These are phyloP conservation scores for Solanum phureja DNA, from an alignment of 257 asterid species.

Conservation along the genomic window DNA sequence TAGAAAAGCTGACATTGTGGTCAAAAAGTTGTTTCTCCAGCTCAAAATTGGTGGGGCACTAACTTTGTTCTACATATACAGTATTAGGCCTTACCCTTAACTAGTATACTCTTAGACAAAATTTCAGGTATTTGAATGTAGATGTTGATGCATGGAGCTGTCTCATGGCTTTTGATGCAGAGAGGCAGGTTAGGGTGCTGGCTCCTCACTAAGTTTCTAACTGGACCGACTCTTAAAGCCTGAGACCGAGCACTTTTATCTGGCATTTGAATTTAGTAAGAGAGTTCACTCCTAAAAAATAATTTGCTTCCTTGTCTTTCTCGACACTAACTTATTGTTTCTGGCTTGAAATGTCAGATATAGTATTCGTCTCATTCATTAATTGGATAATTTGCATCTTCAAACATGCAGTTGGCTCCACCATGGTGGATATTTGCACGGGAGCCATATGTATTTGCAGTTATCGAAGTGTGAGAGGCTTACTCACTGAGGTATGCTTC, in stretches of 20 bases:
- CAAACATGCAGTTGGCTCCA: slow-evolving; percentile 74
- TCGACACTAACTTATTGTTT: background rate
- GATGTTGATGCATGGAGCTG: slow-evolving; percentile 60
- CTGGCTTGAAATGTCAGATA: background rate
- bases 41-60: background rate
- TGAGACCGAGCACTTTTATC: slow-evolving; percentile 44
- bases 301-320: slow-evolving; percentile 11
- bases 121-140: slow-evolving; percentile 19
- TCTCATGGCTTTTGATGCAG: slow-evolving; percentile 90
- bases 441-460: slow-evolving; percentile 52
- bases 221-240: slow-evolving; percentile 52
- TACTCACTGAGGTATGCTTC: slow-evolving; percentile 96
- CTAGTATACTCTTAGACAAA: slow-evolving; percentile 3
- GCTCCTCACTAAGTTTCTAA: slow-evolving; percentile 56
- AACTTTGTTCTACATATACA: background rate
- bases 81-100: background rate
- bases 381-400: slow-evolving; percentile 50
- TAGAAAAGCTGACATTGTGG: background rate
- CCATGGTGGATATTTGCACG: slow-evolving; percentile 52
- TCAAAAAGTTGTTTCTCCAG: background rate
- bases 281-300: background rate
- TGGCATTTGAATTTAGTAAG: slow-evolving; percentile 52
- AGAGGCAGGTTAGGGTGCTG: slow-evolving; percentile 71
- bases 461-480: slow-evolving; percentile 62
- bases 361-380: slow-evolving; percentile 10